phyloP scores from a whole-genome alignment of 345 rosid genomes.

The Theobroma cacao region DNA sequence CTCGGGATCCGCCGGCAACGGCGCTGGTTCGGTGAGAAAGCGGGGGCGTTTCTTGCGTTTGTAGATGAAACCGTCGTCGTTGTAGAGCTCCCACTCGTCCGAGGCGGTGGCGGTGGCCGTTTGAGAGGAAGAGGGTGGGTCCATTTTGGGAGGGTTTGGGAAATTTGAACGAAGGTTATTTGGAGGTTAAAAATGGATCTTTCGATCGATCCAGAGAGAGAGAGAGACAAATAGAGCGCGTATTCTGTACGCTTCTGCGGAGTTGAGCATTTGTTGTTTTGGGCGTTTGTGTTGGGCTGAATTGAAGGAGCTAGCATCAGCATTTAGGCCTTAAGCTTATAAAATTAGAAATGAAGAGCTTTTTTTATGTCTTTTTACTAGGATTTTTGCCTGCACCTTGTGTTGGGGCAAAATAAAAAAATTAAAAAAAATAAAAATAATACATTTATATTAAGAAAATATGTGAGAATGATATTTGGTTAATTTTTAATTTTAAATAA shows the following conservation, averaged over 20 bases:
- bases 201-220: no score
- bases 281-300: neutral
- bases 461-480: no score
- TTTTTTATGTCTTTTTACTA: no score
- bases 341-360: no score
- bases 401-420: no score
- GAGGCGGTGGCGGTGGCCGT: neutral
- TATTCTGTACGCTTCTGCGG: neutral
- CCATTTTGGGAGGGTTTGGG: neutral
- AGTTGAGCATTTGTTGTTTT: neutral
- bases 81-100: slow-evolving; percentile 68
- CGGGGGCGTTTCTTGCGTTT: slow-evolving; percentile 54
- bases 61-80: slow-evolving; percentile 79
- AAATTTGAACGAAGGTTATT: neutral
- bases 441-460: no score
- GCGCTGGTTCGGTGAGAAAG: slow-evolving; percentile 20
- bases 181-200: neutral
- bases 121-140: neutral
- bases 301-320: neutral
- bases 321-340: neutral
- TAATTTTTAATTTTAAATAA: no score
- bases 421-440: no score
- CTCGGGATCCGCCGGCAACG: slow-evolving; percentile 30
- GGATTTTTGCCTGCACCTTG: no score
- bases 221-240: neutral